These are phyloP conservation scores for Melastoma candidum DNA, from an alignment of 441 rosid genomes.

Conservation along the genomic window DNA sequence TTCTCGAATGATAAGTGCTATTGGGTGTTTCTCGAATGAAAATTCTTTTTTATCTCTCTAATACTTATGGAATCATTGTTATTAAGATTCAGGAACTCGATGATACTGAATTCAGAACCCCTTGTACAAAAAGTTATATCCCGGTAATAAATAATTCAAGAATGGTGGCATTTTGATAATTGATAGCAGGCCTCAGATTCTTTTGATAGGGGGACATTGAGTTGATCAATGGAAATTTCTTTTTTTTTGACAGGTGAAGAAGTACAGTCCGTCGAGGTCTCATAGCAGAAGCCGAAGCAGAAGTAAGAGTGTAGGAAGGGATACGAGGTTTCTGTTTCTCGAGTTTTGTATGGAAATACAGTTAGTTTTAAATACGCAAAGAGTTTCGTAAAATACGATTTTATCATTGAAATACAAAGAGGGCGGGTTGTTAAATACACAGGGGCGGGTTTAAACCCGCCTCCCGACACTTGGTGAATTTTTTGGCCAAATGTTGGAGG, in stretches of 20 bases:
- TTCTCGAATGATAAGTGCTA: background rate
- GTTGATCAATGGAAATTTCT: too few relatives aligned
- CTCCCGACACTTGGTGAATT: too few relatives aligned
- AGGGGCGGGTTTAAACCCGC: too few relatives aligned
- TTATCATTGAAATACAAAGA: too few relatives aligned
- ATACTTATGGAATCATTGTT: background rate
- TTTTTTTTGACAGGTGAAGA: slow-evolving; percentile 47
- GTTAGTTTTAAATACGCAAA: too few relatives aligned
- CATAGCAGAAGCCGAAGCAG: slow-evolving; percentile 56
- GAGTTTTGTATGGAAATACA: too few relatives aligned
- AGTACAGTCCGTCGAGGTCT: slow-evolving; percentile 61
- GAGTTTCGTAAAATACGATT: too few relatives aligned
- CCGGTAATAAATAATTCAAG: slow-evolving; percentile 31
- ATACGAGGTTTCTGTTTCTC: slow-evolving; percentile 31
- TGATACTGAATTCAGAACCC: slow-evolving; percentile 83
- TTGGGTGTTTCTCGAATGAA: background rate
- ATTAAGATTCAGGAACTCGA: slow-evolving; percentile 70
- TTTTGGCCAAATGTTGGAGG: too few relatives aligned
- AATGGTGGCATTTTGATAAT: too few relatives aligned
- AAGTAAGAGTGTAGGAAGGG: slow-evolving; percentile 37
- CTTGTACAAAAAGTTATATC: slow-evolving; percentile 73
- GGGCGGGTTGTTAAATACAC: too few relatives aligned
- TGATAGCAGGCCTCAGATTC: too few relatives aligned
- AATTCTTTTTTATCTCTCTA: background rate
- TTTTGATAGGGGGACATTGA: too few relatives aligned